Evolutionary conservation across 208 protist species (phyloP), one percentile per base, ranked within the genome.

Genomic region (Leishmania aethiopica): DNA sequence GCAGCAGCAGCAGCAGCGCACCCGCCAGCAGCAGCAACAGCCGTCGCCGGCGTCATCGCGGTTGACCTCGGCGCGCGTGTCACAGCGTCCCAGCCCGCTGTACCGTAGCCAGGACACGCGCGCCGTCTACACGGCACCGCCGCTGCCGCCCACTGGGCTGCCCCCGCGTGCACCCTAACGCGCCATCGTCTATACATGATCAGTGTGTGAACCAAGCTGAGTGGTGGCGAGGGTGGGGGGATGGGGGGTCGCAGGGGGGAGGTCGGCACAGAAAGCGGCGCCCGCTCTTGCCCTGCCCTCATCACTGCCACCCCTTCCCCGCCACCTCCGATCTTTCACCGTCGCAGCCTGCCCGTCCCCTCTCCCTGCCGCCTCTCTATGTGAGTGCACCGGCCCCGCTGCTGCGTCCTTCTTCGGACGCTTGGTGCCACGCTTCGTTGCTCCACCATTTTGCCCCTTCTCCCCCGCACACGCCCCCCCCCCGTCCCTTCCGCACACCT

Each of bases 1-100:
- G 57, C 79, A 81, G 70, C 87, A 86, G 66, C 55, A 62, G 57
- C 79, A 81, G 37, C 79, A 79, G 35, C 81, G 78, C 59, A 45
- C 45, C 32, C 83, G 74, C 11, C 83, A 84, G 60, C 71, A 80
- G 17, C 78, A 83, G 28, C 59, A 49, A n/a, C 64, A 69, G 35
- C 32, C 15, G 32, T 64, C 57, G 37, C 28, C 77, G 22, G 69
- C 51, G 17, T 22, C 66, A 51, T 6, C 66, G 19, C 32, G 32
- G 32, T 6, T 53, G 7, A 11, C 40, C 11, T 49, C 77, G 40
- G 15, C 32, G 35, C 74, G 62, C 32, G 66, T 62, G 10, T 32
- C 69, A 51, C 81, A 64, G 19, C 80, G 77, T 19, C 35, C 76
- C 10, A 78, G 76, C 3, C 77, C 76, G 11, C 47, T 77, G 22